Evolutionary conservation across 2,329 filamentous ascomycete species (phyloP).

Genomic region (Colletotrichum acutatum): DNA sequence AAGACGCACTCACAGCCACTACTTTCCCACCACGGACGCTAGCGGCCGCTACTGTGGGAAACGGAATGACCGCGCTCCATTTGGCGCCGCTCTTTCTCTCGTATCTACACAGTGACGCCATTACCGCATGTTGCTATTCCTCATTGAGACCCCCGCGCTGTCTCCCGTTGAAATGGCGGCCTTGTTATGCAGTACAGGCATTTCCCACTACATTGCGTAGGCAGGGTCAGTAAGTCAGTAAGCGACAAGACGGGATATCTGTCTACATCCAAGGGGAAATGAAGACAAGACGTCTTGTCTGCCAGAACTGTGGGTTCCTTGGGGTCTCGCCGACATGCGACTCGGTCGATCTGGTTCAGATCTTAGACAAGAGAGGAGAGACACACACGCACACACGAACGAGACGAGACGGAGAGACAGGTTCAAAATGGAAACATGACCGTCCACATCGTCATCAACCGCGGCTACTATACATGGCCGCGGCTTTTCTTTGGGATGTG

Average conservation of each 20-base stretch:
- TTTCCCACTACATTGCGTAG: slow-evolving; percentile 4
- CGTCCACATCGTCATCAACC: slow-evolving; percentile 7
- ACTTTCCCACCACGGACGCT: slow-evolving; percentile 29
- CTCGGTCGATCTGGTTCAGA: slow-evolving; percentile 30
- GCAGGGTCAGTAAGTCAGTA: slow-evolving; percentile 15
- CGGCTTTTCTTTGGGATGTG: slow-evolving; percentile 22
- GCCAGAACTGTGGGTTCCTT: slow-evolving; percentile 8
- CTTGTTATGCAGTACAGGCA: slow-evolving; percentile 11
- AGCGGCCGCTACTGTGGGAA: slow-evolving; percentile 35
- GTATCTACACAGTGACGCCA: slow-evolving; percentile 35
- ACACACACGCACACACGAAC: slow-evolving; percentile 4
- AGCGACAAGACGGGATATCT: slow-evolving; percentile 1
- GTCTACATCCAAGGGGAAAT: slow-evolving; percentile 1
- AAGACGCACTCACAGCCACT: slow-evolving; percentile 27
- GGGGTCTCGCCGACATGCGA: slow-evolving; percentile 33
- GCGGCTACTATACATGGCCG: slow-evolving; percentile 31
- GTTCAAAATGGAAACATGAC: slow-evolving; percentile 27
- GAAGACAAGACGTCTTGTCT: slow-evolving; percentile 13
- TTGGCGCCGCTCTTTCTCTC: slow-evolving; percentile 33
- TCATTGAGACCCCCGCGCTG: slow-evolving; percentile 13
- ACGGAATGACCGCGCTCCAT: slow-evolving; percentile 35
- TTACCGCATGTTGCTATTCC: slow-evolving; percentile 34
- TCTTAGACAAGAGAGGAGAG: slow-evolving; percentile 35
- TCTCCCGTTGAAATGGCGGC: slow-evolving; percentile 4
- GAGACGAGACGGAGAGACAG: slow-evolving; percentile 11